phyloP scores from a whole-genome alignment of 2,329 filamentous ascomycete genomes.

The Fusarium pininemorale region DNA sequence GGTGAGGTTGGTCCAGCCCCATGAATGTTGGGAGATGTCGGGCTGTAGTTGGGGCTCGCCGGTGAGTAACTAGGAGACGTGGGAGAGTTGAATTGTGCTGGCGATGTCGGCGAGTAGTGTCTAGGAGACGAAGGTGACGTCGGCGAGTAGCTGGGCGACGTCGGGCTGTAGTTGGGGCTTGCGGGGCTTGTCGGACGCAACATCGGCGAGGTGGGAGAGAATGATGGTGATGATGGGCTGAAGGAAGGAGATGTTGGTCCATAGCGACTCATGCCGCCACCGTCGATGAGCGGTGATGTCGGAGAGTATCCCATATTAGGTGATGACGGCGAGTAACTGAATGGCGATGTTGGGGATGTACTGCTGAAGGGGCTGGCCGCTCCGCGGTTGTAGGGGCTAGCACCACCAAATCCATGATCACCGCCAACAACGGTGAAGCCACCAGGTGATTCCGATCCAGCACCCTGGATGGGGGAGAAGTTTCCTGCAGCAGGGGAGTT shows the following conservation, averaged over 20 bases:
- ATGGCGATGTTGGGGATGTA: slow-evolving; percentile 72
- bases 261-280: slow-evolving; percentile 59
- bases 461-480: slow-evolving; percentile 81
- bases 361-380: slow-evolving; percentile 81
- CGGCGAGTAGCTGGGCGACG: slow-evolving; percentile 72
- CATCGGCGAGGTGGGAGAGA: slow-evolving; percentile 70
- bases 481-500: slow-evolving; percentile 70
- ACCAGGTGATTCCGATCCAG: slow-evolving; percentile 75
- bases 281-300: slow-evolving; percentile 73
- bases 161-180: slow-evolving; percentile 71
- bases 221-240: slow-evolving; percentile 70
- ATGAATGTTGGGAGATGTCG: slow-evolving; percentile 68
- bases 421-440: slow-evolving; percentile 69
- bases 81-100: slow-evolving; percentile 76
- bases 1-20: slow-evolving; percentile 60
- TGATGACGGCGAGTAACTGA: slow-evolving; percentile 80
- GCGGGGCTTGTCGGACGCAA: slow-evolving; percentile 64
- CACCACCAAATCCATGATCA: slow-evolving; percentile 58
- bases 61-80: slow-evolving; percentile 79
- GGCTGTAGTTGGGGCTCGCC: slow-evolving; percentile 76
- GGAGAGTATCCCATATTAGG: slow-evolving; percentile 79
- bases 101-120: slow-evolving; percentile 76
- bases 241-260: slow-evolving; percentile 68
- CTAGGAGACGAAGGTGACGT: slow-evolving; percentile 66
- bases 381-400: slow-evolving; percentile 71